phyloP scores from a whole-genome alignment of 306 rosid genomes.

The Rosa rugosa region DNA sequence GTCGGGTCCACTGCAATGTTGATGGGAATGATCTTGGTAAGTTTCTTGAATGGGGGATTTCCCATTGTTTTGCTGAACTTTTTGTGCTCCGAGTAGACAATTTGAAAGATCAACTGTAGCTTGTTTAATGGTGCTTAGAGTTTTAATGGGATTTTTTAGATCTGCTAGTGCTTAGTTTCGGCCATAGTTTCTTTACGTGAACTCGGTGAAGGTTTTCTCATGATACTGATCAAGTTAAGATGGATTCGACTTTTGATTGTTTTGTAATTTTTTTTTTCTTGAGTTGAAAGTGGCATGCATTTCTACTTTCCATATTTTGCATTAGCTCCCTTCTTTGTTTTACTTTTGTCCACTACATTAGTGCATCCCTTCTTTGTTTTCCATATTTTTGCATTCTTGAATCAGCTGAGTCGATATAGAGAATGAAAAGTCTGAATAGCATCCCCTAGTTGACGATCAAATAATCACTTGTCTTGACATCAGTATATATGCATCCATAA shows the following conservation, averaged over 20 bases:
- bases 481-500: neutral
- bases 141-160: neutral
- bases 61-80: neutral
- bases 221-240: neutral
- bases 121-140: neutral
- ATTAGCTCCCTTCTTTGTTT: neutral
- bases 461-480: neutral
- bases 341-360: neutral
- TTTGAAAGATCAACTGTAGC: neutral
- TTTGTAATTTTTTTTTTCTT: neutral
- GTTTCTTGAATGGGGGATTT: conserved; percentile 7
- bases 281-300: neutral
- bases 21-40: conserved; percentile 98
- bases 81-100: neutral
- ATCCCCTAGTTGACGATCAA: neutral
- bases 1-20: conserved; percentile 89
- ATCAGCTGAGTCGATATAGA: neutral
- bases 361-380: neutral
- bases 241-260: neutral
- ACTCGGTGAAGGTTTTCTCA: neutral
- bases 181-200: neutral
- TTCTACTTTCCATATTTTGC: neutral
- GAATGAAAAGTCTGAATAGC: neutral
- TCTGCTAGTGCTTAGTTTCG: neutral
- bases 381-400: neutral